phyloP scores from a whole-genome alignment of 106 monocot species.

The Agapanthus africanus region DNA sequence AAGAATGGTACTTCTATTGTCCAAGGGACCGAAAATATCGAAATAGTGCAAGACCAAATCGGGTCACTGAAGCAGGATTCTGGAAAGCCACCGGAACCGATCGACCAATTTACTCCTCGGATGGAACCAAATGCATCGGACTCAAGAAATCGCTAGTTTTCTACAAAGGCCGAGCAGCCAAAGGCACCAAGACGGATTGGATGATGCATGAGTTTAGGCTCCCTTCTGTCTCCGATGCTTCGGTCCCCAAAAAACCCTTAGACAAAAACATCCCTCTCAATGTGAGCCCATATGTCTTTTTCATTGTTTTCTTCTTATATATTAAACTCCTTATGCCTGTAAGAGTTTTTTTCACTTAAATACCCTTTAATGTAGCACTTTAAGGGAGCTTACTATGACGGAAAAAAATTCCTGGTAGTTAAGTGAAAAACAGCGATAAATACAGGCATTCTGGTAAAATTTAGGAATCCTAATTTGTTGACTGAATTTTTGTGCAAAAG shows the following conservation, averaged over 20 bases:
- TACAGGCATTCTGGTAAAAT: no score
- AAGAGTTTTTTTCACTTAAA: no score
- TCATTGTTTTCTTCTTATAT: no score
- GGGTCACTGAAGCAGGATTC: slow-evolving; percentile 68
- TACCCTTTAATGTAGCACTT: no score
- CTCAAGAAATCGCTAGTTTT: slow-evolving; percentile 88
- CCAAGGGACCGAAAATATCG: slow-evolving; percentile 74
- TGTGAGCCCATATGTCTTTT: neutral
- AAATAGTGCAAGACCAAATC: neutral
- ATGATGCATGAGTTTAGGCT: slow-evolving; percentile 98
- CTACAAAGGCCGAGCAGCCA: slow-evolving; percentile 72
- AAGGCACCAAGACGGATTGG: slow-evolving; percentile 86
- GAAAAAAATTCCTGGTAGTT: no score
- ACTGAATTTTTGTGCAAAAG: neutral
- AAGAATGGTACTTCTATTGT: slow-evolving; percentile 92
- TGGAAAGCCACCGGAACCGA: slow-evolving; percentile 95
- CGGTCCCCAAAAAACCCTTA: neutral
- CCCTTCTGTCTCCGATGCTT: slow-evolving; percentile 10
- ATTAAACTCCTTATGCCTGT: no score
- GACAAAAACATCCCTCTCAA: slow-evolving; percentile 13
- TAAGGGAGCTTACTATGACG: no score
- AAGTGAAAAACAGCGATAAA: no score
- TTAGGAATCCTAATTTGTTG: no score
- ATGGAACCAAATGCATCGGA: slow-evolving; percentile 46
- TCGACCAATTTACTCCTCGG: slow-evolving; percentile 41